Base-by-base conservation (phyloP, 2,329 filamentous ascomycete genomes). In the Trichoderma polysporum region DNA sequence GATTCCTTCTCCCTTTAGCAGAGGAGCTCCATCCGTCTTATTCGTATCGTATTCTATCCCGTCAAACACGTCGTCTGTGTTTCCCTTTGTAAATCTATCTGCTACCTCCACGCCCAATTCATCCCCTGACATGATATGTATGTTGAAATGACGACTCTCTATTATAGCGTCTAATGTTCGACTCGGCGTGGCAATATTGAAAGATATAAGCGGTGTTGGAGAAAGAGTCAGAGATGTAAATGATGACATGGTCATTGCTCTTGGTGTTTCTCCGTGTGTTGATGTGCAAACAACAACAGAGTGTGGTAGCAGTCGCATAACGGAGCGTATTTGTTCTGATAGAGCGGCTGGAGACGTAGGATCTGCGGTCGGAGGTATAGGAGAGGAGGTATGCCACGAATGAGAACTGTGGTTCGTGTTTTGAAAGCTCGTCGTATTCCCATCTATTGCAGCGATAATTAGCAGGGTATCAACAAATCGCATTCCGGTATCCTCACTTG, bases 171-270 rank as follows among this genome's bases (percentile, higher is more conserved):
- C 80, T 27, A 86, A 78, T 13, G 86, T 88, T 13, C 83, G 81
- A 73, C 84, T 87, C 22, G 86, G 86, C 31, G 82, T 79, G 27
- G 81, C 81, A 57, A 88, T 80, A 76, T 88, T 88, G 79, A 88
- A 88, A 0, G 82, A 83, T 7, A 88, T 76, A 12, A 85, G 77
- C 1, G 85, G 85, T 29, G 76, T 79, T 0, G 85, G 85, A n/a
- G 73, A 70, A 19, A 88, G 78, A 17, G 83, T 81, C 29, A 88
- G 76, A 0, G 85, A 86, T 2, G 85, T 85, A 69, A 88, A 83
- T 2, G 85, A 87, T 7, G 86, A 88, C 79, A 87, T 85, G 35
- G 86, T 88, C 81, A 88, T 85, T 56, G 82, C 86, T 35, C 82
- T 79, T 6, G 81, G 73, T 47, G 72, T 63, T 68, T 75, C 25